These are phyloP conservation scores for Coriolopsis trogii DNA, from an alignment of 1,284 basidiomycete genomes.

Conservation along the genomic window DNA sequence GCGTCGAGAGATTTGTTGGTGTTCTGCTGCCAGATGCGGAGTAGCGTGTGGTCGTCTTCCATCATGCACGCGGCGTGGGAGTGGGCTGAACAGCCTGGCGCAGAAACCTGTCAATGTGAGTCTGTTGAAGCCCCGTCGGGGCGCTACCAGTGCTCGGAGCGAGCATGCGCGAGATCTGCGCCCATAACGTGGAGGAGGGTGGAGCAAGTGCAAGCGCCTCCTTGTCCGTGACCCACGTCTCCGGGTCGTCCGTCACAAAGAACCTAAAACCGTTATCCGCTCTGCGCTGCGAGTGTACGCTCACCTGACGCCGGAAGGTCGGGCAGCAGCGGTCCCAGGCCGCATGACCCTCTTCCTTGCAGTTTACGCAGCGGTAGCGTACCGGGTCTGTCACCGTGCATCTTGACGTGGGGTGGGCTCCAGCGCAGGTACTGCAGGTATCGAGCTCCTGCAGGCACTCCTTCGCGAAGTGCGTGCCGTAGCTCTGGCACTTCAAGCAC, in stretches of 20 bases:
- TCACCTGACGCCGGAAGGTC: background rate
- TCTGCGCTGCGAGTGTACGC: background rate
- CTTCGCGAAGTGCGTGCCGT: slow-evolving; percentile 27
- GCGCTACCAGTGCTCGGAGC: background rate
- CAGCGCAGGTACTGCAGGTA: slow-evolving; percentile 30
- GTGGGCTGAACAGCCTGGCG: background rate
- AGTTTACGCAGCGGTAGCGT: slow-evolving; percentile 17
- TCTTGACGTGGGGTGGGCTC: slow-evolving; percentile 21
- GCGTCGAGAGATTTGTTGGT: slow-evolving; percentile 33
- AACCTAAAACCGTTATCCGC: slow-evolving; percentile 15
- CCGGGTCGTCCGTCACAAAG: slow-evolving; percentile 15
- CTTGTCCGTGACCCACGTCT: slow-evolving; percentile 14
- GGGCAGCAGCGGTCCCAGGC: slow-evolving; percentile 22
- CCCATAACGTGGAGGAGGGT: slow-evolving; percentile 1
- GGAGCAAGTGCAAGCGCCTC: slow-evolving; percentile 7
- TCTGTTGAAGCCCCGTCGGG: background rate
- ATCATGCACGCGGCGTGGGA: background rate
- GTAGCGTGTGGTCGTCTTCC: background rate
- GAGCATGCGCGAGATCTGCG: background rate
- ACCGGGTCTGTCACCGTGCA: background rate
- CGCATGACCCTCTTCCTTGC: slow-evolving; percentile 9
- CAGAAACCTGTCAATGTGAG: background rate
- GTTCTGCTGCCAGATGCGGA: slow-evolving; percentile 33
- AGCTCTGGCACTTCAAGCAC: slow-evolving; percentile 37
- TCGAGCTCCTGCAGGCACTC: slow-evolving; percentile 23